A percentile compares a stretch with the other conserved stretches of the same genome.
phyloP scores from a whole-genome alignment of 768 basidiomycete species.

The Boletus barrowsii region DNA sequence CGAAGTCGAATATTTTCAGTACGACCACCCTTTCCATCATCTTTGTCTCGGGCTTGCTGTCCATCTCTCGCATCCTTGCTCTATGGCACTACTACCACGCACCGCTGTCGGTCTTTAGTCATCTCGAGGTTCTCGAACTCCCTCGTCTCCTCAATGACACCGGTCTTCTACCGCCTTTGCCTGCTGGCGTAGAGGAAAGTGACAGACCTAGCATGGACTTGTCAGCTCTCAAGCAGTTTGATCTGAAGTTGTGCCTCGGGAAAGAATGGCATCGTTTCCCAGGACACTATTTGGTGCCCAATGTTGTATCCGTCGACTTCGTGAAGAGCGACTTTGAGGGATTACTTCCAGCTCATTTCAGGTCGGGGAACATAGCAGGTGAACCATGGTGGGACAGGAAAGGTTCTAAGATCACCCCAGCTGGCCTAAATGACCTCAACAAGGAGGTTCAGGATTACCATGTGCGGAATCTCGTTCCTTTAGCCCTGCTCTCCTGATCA shows the following conservation, averaged over 20 bases:
- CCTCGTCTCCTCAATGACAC: conserved; percentile 77
- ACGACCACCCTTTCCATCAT: conserved; percentile 71
- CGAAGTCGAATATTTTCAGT: conserved; percentile 71
- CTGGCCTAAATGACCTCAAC: conserved; percentile 85
- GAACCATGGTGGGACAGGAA: conserved; percentile 39
- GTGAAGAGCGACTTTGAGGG: conserved; percentile 91
- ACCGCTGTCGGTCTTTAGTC: conserved; percentile 67
- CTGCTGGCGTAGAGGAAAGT: conserved; percentile 42
- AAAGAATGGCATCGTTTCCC: conserved; percentile 98
- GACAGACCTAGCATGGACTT: conserved; percentile 57
- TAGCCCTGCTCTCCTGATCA: conserved; percentile 3
- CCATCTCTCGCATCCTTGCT: conserved; percentile 76
- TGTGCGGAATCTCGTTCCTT: conserved; percentile 44
- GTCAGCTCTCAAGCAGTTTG: conserved; percentile 61
- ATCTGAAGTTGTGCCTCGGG: conserved; percentile 77
- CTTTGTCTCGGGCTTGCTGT: conserved; percentile 62
- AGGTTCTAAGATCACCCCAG: conserved; percentile 59
- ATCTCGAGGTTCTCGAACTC: conserved; percentile 75
- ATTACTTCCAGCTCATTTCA: conserved; percentile 83
- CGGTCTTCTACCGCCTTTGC: conserved; percentile 52
- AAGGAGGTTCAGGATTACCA: conserved; percentile 73
- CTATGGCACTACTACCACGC: conserved; percentile 89
- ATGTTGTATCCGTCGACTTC: conserved; percentile 79
- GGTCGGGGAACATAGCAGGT: conserved; percentile 20
- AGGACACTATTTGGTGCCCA: conserved; percentile 83